Base-by-base conservation (phyloP, 2,329 filamentous ascomycete species). In the Venturiaceae sp. region DNA sequence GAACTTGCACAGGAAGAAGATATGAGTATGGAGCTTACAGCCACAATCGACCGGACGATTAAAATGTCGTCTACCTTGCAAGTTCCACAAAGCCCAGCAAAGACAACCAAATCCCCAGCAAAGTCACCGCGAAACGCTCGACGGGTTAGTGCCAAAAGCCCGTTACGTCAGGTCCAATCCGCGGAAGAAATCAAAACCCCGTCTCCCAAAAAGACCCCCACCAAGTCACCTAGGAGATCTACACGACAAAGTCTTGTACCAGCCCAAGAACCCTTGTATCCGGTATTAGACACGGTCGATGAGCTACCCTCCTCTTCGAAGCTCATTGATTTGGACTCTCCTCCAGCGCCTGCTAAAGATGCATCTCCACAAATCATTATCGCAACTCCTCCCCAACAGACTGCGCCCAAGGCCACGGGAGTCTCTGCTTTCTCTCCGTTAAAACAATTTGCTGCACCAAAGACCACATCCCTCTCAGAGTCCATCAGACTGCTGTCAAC, bases 21-120 rank as follows among this genome's bases (percentile, higher is more conserved):
- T 68, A 72, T 79, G 28, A 77, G 76, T n/a, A 80, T 80, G 77
- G 77, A 80, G 56, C 71, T 79, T 33, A 79, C 77, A 1, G 73
- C 73, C n/a, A 74, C 75, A 7, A 66, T 79, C 47, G 77, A 75
- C 5, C 74, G 74, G 16, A 63, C 67, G 70, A 77, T 59, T 74
- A 76, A 4, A 77, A 77, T 59, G 77, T 74, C 64, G 62, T 60
- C 63, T 32, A 63, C 62, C 16, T 57, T 61, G n/a, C 65, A 65
- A 32, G 61, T 60, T 8, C 19, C 33, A 4, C 21, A 64, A 54
- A 59, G 39, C 32, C 52, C n/a, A 5, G 23, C 30, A 19, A 39
- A 30, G 13, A 9, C 34, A 39, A 13, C 44, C 13, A 39, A 52
- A 28, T 60, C 55, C 21, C 56, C 56, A 33, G 32, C 55, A 16